Evolutionary conservation across 768 basidiomycete genomes (phyloP), one percentile per base, ranked within the genome.

Genomic region (Tulasnella calospora): DNA sequence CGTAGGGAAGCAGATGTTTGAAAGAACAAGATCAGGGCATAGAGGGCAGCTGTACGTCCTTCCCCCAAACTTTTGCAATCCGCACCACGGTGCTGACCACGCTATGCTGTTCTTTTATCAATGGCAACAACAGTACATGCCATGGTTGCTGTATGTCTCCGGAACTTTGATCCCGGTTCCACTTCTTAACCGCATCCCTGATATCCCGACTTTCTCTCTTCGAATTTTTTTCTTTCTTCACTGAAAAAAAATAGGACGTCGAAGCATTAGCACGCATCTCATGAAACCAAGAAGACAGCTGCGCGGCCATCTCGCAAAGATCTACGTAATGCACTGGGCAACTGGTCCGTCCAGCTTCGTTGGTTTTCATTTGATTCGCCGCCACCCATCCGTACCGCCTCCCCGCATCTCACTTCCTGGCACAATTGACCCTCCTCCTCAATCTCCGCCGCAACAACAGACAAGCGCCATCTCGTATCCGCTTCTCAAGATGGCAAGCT

Each of bases 321-420:
- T 99, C 83, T 99, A 99, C 85, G 98, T 98, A 73, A 98, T 99
- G 94, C 98, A 99, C 85, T 99, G 97, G 97, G 93, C 97, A 44
- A 92, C 93, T 15, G 75, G 75, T 76, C 17, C 61, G 75, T 76
- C 21, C n/a, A n/a, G n/a, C n/a, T n/a, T n/a, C n/a, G n/a, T 19
- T 44, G 44, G 13, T 33, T 40, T 33, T 76, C 36, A 13, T 55
- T 33, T 35, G 61, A 35, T 67, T 35, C 30, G 61, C 27, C 27
- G 61, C 61, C 61, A 67, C 61, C 15, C 19, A 30, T 27, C n/a
- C 73, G 46, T 27, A 44, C 51, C 27, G 51, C 73, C 57, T 61
- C n/a, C n/a, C n/a, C 55, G 15, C n/a, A 17, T 76, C n/a, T 61
- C 36, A 30, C 44, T 10, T 44, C 30, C 40, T 27, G 4, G 30